These are phyloP conservation scores for Ascochyta koolunga DNA, from an alignment of 2,329 filamentous ascomycete species.

Conservation along the genomic window DNA sequence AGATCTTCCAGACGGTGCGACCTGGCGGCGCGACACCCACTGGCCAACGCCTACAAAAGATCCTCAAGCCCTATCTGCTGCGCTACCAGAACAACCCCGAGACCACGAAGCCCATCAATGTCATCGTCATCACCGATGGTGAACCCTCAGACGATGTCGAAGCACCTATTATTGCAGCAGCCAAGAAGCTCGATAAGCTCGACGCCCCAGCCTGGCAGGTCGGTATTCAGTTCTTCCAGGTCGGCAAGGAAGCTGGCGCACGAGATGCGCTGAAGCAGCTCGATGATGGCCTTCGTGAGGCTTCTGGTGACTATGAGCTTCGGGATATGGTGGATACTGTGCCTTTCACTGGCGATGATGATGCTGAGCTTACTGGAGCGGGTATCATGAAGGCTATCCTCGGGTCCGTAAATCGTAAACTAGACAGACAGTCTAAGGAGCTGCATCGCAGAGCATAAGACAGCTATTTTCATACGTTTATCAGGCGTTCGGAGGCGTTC, in stretches of 20 bases:
- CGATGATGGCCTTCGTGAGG: constrained; percentile 71
- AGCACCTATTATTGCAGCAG: constrained; percentile 66
- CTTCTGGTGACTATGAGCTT: constrained; percentile 60
- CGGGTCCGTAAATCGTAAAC: constrained; percentile 72
- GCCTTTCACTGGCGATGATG: constrained; percentile 66
- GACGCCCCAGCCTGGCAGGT: constrained; percentile 80
- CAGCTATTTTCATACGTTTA: neutral
- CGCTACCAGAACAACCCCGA: constrained; percentile 57
- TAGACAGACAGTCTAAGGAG: constrained; percentile 59
- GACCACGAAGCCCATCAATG: constrained; percentile 77
- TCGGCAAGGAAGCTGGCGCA: constrained; percentile 75
- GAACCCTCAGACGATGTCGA: constrained; percentile 80
- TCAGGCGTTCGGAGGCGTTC: neutral
- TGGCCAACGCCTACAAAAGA: constrained; percentile 70
- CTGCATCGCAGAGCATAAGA: constrained; percentile 28
- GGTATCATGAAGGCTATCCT: constrained; percentile 79
- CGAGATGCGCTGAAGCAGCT: constrained; percentile 69
- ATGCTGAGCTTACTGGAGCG: constrained; percentile 66
- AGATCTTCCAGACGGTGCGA: constrained; percentile 71
- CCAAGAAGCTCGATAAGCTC: constrained; percentile 71
- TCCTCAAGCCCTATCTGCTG: constrained; percentile 74
- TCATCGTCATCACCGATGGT: constrained; percentile 94
- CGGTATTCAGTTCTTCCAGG: constrained; percentile 95
- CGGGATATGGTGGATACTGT: constrained; percentile 94
- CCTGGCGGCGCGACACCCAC: constrained; percentile 76